Conservation (phyloP, 139 green algal genomes). For the Yamagishiella unicocca region DNA sequence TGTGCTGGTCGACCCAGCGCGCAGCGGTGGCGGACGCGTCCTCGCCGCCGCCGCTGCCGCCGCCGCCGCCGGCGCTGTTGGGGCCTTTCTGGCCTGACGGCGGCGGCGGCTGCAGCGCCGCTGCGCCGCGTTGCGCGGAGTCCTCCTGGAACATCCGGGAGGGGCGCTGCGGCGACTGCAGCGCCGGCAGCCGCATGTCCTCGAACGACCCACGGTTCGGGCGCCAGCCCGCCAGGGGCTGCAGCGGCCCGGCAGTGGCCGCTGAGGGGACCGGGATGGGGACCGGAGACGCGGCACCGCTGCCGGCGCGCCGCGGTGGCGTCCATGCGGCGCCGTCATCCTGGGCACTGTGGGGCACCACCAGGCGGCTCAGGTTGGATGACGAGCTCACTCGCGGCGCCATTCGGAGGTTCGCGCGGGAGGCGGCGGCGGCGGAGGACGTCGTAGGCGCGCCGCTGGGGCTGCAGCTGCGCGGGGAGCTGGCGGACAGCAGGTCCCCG, state of each 20-base stretch:
- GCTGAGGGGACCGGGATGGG: background rate
- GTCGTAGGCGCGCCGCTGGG: background rate
- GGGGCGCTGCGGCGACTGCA: slow-evolving; percentile 4
- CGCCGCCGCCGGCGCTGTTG: background rate
- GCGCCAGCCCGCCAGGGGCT: background rate
- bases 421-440: background rate
- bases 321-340: background rate
- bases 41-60: background rate
- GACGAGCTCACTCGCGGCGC: background rate
- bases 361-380: background rate
- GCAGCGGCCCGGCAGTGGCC: background rate
- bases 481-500: background rate
- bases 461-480: background rate
- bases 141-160: slow-evolving; percentile 14
- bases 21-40: too few species aligned
- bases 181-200: background rate
- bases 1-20: background rate
- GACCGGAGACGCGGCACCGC: background rate
- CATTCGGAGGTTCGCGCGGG: background rate
- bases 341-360: background rate
- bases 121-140: background rate
- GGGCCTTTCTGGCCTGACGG: background rate
- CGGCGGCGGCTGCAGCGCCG: background rate
- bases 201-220: background rate
- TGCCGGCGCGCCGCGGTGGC: background rate